Conservation (phyloP, 1,284 basidiomycete genomes). For the Phylloboletellus chloephorus region DNA sequence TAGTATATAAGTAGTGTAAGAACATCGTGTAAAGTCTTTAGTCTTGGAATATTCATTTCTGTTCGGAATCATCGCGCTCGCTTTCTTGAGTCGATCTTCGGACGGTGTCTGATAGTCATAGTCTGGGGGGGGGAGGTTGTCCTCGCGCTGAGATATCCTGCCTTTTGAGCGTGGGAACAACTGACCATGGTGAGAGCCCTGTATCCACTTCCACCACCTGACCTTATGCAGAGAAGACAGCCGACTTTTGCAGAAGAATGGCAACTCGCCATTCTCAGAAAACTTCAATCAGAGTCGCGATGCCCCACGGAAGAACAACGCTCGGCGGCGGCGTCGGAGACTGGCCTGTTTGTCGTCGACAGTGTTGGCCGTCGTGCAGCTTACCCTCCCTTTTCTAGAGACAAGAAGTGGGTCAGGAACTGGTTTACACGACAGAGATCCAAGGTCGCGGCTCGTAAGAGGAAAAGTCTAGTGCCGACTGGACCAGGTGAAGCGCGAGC, state of each 20-base stretch:
- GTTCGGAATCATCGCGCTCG: too few relatives aligned
- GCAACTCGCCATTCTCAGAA: conserved; percentile 30
- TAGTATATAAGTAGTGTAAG: too few relatives aligned
- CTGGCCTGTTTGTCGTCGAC: conserved; percentile 28
- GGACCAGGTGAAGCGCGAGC: neutral
- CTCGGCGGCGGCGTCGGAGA: conserved; percentile 22
- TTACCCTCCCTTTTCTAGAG: conserved; percentile 14
- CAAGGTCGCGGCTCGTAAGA: conserved; percentile 14
- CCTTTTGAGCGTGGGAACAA: too few relatives aligned
- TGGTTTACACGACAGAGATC: conserved; percentile 31
- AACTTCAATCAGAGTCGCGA: conserved; percentile 18
- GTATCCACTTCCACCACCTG: neutral
- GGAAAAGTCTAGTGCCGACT: conserved; percentile 3
- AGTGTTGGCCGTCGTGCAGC: conserved; percentile 4
- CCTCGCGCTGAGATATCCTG: too few relatives aligned
- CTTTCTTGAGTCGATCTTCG: too few relatives aligned
- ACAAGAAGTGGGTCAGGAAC: conserved; percentile 27
- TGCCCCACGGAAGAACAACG: conserved; percentile 24
- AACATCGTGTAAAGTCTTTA: too few relatives aligned
- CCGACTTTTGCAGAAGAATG: conserved; percentile 25
- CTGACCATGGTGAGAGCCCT: too few relatives aligned
- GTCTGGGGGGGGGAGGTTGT: too few relatives aligned
- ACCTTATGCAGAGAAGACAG: conserved; percentile 8
- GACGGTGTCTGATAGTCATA: too few relatives aligned
- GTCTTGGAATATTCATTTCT: too few relatives aligned